Evolutionary conservation across 305 asterid genomes (phyloP).

Genomic region (Fraxinus floribunda): DNA sequence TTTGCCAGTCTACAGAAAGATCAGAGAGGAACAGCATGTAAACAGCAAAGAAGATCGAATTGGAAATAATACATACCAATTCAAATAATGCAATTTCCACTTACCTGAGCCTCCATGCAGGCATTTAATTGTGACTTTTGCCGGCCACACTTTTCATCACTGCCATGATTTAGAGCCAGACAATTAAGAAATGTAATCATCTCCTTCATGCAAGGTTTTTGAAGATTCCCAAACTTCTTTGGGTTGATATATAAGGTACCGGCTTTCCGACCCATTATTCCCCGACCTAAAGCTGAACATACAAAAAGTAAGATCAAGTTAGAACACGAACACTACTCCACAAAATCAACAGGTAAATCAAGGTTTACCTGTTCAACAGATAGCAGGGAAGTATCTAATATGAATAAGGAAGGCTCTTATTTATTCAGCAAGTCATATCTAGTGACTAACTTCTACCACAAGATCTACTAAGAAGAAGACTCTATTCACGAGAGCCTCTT

Average conservation of each 20-base stretch:
- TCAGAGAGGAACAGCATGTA: background rate
- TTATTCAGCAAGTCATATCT: background rate
- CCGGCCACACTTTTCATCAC: slow-evolving; percentile 61
- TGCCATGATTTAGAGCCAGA: slow-evolving; percentile 67
- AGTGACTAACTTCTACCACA: background rate
- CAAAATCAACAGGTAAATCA: background rate
- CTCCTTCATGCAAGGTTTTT: slow-evolving; percentile 87
- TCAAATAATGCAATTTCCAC: background rate
- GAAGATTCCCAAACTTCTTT: slow-evolving; percentile 70
- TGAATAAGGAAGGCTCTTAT: background rate
- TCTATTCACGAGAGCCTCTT: background rate
- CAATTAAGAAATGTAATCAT: slow-evolving; percentile 74
- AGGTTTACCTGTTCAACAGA: background rate
- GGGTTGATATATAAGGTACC: slow-evolving; percentile 65
- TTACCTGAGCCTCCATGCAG: slow-evolving; percentile 92
- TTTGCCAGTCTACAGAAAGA: slow-evolving; percentile 52
- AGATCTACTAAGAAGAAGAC: background rate
- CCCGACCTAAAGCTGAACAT: slow-evolving; percentile 17
- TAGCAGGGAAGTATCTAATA: background rate
- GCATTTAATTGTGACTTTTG: slow-evolving; percentile 65
- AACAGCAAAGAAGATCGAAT: background rate
- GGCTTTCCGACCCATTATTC: slow-evolving; percentile 79
- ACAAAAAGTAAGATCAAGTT: slow-evolving; percentile 4
- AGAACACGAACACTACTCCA: slow-evolving; percentile 5
- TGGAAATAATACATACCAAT: background rate